Evolutionary conservation across 257 asterid species (phyloP), one percentile per base, ranked within the genome.

Genomic region (Solanum phureja): DNA sequence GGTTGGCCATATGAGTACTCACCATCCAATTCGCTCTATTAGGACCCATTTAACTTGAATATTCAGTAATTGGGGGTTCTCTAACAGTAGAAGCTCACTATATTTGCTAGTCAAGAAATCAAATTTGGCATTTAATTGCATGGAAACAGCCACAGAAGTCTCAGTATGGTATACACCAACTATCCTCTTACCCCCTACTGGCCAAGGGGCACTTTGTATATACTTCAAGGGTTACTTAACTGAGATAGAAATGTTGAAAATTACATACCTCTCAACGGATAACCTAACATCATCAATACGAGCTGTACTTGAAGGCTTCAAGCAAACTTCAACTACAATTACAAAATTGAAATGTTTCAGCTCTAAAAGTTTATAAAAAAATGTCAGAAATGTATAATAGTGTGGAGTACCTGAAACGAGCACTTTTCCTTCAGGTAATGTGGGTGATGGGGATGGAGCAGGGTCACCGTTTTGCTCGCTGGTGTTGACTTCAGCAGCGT

Each of bases 241-340:
- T 16, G 38, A 42, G 27, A 81, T 52, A 81, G 10, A 42, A 68
- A 79, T 56, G 84, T 24, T 33, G 31, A 75, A 38, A 40, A 37
- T 11, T 38, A 52, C 62, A 64, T 88, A 96, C 99, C 99, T 94
- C 89, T 93, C 98, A 24, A 96, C 97, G 0, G 97, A 94, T 21
- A 88, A 87, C 56, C 95, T 90, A 44, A 97, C 93, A 90, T 96
- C 98, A 86, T 91, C 98, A 35, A 89, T 64, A 71, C 94, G 92
- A 73, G 95, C 99, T 42, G 98, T 93, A 87, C 99, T 94, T 79
- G 93, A 90, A 16, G 98, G 89, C 87, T 94, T 97, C 92, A 94
- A 86, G 89, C 95, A 92, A 93, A 96, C 98, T 89, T 97, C 99
- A 90, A 97, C 99, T 97, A 94, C 29, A 82, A 88, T 83, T 85